These are phyloP conservation scores for Camellia lanceoleosa DNA, from an alignment of 148 eudicot species.

Conservation along the genomic window DNA sequence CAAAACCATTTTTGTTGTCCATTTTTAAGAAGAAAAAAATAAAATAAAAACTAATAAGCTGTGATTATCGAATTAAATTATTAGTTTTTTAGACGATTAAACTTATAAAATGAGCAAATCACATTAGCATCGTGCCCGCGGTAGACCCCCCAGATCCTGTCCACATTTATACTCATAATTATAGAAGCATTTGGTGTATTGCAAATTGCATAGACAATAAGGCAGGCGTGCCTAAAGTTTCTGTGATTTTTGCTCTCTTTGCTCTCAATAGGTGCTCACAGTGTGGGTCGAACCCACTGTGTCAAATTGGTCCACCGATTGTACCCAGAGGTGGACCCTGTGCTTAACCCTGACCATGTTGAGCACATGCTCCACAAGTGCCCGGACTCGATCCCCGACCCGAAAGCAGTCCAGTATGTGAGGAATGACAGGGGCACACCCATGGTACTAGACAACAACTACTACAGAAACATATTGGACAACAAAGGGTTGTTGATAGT, in stretches of 20 bases:
- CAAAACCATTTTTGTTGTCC: too few species aligned
- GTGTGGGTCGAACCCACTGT: conserved; percentile 97
- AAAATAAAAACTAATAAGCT: too few species aligned
- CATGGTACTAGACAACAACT: conserved; percentile 93
- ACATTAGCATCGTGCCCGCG: too few species aligned
- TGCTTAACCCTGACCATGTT: conserved; percentile 74
- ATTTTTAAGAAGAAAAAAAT: too few species aligned
- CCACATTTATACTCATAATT: background rate
- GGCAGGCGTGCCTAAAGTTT: background rate
- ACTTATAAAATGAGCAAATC: too few species aligned
- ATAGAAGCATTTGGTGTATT: background rate
- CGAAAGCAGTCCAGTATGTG: conserved; percentile 94
- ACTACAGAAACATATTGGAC: conserved; percentile 93
- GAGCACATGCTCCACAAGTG: conserved; percentile 98
- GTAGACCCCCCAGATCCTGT: background rate
- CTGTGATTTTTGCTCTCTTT: background rate
- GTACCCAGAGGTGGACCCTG: conserved; percentile 91
- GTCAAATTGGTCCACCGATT: conserved; percentile 84
- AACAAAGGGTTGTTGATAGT: conserved; percentile 90
- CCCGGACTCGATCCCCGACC: conserved; percentile 86
- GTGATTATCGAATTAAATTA: too few species aligned
- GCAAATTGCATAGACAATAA: background rate
- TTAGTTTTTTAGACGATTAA: too few species aligned
- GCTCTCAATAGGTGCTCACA: conserved; percentile 64
- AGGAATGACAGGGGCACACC: conserved; percentile 98